Evolutionary conservation across 163 green algal species (phyloP).

Genomic region (Chlamydomonas reinhardtii): DNA sequence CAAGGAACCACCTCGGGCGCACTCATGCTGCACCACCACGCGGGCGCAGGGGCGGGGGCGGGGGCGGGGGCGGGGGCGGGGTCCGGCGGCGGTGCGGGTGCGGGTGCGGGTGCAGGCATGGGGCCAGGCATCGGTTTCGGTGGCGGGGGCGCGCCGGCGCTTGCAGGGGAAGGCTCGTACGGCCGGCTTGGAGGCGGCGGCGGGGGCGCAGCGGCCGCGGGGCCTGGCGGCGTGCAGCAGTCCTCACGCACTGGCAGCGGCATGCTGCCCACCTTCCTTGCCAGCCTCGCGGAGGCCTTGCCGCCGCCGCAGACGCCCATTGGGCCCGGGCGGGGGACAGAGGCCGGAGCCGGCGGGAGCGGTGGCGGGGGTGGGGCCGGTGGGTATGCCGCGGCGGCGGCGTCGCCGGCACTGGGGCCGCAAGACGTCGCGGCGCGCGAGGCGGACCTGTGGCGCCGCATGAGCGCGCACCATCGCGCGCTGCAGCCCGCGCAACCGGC

Average conservation of each 20-base stretch:
- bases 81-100: not conserved
- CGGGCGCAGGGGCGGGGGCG: not conserved
- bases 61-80: not conserved
- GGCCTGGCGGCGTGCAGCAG: no score
- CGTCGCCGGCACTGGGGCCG: no score
- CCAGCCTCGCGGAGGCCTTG: conserved; percentile 9
- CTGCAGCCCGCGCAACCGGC: not conserved
- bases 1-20: not conserved
- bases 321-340: not conserved
- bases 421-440: no score
- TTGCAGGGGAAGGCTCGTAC: no score
- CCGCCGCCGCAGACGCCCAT: conserved; percentile 26
- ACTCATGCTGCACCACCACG: not conserved
- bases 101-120: not conserved
- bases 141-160: no score
- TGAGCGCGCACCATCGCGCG: no score
- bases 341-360: not conserved
- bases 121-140: not conserved
- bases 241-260: not conserved
- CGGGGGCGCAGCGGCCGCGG: no score
- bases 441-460: no score
- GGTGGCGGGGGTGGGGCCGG: no score
- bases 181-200: no score
- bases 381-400: no score
- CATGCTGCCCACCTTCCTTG: conserved; percentile 37